phyloP scores from a whole-genome alignment of 805 yeast species.

The Zygoascus flipseniorum region DNA sequence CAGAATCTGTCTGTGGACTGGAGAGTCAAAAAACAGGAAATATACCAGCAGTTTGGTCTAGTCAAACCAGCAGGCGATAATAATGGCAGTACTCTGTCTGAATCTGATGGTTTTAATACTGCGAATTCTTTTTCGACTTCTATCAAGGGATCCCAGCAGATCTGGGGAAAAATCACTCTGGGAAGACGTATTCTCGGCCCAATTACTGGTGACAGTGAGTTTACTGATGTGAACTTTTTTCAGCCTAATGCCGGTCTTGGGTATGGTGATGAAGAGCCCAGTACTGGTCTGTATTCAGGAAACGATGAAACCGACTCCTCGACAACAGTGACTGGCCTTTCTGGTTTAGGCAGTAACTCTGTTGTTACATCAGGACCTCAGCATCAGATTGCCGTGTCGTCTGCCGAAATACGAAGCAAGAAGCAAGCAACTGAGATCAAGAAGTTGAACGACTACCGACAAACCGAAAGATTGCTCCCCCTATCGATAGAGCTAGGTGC shows the following conservation, averaged over 20 bases:
- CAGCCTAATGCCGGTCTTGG: constrained; percentile 6
- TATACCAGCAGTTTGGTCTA: constrained; percentile 64
- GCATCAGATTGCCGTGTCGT: neutral
- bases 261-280: neutral
- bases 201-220: constrained; percentile 20
- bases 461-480: constrained; percentile 44
- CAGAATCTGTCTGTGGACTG: constrained; percentile 74
- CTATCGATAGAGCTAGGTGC: constrained; percentile 37
- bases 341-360: neutral
- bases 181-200: constrained; percentile 32
- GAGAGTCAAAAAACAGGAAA: constrained; percentile 66
- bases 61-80: constrained; percentile 21
- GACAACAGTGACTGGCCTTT: neutral
- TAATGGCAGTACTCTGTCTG: constrained; percentile 26
- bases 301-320: neutral
- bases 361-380: neutral
- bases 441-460: constrained; percentile 61
- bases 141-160: neutral
- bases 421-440: constrained; percentile 64
- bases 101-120: constrained; percentile 22
- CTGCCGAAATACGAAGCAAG: constrained; percentile 24
- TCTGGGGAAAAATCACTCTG: constrained; percentile 28
- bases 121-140: neutral
- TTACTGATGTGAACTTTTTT: constrained; percentile 23
- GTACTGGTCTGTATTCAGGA: neutral